These are phyloP conservation scores for Symmetrospora coprosmae DNA, from an alignment of 768 basidiomycete species.

Conservation along the genomic window DNA sequence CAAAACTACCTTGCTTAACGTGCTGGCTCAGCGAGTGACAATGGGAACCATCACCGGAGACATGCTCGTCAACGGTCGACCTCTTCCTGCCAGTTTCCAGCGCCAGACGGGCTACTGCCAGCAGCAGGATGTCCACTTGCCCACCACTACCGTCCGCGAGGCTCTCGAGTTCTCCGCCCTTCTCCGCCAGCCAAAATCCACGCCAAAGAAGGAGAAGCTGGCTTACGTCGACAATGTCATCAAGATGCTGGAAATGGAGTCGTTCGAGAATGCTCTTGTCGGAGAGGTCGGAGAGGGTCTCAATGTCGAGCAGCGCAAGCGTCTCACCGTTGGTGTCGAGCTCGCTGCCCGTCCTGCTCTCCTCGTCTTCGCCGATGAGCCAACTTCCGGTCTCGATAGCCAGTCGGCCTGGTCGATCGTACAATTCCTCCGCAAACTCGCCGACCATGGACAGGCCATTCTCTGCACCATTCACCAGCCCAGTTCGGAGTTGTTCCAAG, in stretches of 20 bases:
- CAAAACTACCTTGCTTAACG: constrained; percentile 38
- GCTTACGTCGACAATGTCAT: constrained; percentile 40
- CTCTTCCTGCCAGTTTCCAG: constrained; percentile 39
- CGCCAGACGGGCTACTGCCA: constrained; percentile 39
- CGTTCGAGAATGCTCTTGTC: constrained; percentile 41
- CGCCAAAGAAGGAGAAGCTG: constrained; percentile 37
- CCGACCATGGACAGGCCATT: constrained; percentile 70
- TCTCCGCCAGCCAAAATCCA: constrained; percentile 38
- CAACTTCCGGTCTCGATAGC: constrained; percentile 53
- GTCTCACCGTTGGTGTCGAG: constrained; percentile 69
- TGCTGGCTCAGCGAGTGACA: constrained; percentile 28
- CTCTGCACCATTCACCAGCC: constrained; percentile 61
- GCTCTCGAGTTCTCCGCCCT: constrained; percentile 40
- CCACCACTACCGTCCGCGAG: constrained; percentile 39
- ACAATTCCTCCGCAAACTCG: constrained; percentile 56
- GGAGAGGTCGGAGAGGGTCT: constrained; percentile 40
- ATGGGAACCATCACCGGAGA: constrained; percentile 41
- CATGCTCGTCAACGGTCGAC: constrained; percentile 38
- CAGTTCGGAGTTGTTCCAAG: constrained; percentile 34
- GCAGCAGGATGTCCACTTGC: constrained; percentile 37
- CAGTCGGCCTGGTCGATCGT: constrained; percentile 39
- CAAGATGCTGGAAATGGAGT: constrained; percentile 39
- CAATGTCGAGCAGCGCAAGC: constrained; percentile 39
- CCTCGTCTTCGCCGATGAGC: constrained; percentile 74
- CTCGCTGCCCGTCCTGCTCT: constrained; percentile 72